Conservation (phyloP, 2,329 filamentous ascomycete species). For the Fusarium anguioides region DNA sequence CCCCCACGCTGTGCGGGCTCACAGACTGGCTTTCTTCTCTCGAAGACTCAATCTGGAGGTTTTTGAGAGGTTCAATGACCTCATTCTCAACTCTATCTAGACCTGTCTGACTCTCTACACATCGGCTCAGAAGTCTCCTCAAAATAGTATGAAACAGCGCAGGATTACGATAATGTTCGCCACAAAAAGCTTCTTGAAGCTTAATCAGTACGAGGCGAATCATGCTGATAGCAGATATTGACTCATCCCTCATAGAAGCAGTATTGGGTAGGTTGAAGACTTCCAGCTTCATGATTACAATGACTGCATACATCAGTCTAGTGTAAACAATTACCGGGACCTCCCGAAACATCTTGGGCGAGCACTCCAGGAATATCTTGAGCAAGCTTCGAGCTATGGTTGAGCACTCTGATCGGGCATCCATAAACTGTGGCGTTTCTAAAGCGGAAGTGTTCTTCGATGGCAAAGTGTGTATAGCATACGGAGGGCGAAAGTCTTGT, state of each 20-base stretch:
- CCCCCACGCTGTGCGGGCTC: neutral
- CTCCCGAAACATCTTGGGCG: neutral
- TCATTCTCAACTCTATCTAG: neutral
- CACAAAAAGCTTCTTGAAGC: neutral
- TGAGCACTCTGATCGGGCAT: neutral
- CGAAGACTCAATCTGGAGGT: neutral
- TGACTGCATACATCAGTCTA: neutral
- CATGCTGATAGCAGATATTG: neutral
- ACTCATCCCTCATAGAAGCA: neutral
- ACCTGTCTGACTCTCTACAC: neutral
- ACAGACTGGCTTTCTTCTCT: neutral
- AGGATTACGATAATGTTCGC: neutral
- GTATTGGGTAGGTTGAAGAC: neutral
- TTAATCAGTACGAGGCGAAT: neutral
- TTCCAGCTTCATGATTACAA: neutral
- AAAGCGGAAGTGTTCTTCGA: neutral
- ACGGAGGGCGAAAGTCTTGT: slow-evolving; percentile 24
- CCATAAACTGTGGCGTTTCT: neutral
- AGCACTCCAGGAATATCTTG: neutral
- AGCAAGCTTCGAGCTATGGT: neutral
- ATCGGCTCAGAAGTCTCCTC: neutral
- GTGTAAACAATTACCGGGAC: neutral
- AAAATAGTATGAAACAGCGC: neutral
- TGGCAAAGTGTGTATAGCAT: slow-evolving; percentile 3
- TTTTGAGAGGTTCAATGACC: neutral